A percentile compares a stretch with the other conserved stretches of the same genome.
Conservation (phyloP, 805 yeast species). For the Candida maesae region DNA sequence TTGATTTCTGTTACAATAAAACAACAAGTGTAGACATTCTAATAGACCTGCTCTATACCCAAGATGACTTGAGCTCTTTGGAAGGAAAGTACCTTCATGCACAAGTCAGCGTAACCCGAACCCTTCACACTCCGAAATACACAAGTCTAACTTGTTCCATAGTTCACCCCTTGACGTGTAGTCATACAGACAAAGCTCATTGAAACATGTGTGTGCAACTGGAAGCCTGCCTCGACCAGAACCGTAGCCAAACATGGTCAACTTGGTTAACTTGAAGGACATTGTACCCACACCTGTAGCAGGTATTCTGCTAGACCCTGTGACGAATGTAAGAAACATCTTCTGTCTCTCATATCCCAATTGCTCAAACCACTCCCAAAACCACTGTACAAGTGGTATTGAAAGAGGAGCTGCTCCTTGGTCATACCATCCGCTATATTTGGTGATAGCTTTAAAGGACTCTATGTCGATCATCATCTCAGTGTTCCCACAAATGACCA, state of each 20-base stretch:
- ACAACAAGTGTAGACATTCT: not conserved
- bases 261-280: slow-evolving; percentile 62
- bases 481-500: slow-evolving; percentile 72
- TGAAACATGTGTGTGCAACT: slow-evolving; percentile 91
- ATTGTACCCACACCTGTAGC: slow-evolving; percentile 85
- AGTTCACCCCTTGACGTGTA: slow-evolving; percentile 57
- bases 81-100: not conserved
- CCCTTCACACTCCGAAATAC: slow-evolving; percentile 79
- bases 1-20: slow-evolving; percentile 9
- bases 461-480: slow-evolving; percentile 62
- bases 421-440: slow-evolving; percentile 60
- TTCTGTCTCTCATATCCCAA: slow-evolving; percentile 49
- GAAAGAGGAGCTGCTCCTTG: slow-evolving; percentile 31
- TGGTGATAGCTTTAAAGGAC: slow-evolving; percentile 66
- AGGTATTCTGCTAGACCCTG: slow-evolving; percentile 90
- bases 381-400: slow-evolving; percentile 66
- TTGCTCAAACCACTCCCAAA: slow-evolving; percentile 67
- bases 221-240: slow-evolving; percentile 51
- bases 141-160: slow-evolving; percentile 53
- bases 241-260: slow-evolving; percentile 29
- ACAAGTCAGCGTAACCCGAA: slow-evolving; percentile 53
- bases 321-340: slow-evolving; percentile 67
- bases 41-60: too few relatives aligned
- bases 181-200: slow-evolving; percentile 74
- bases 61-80: too few relatives aligned